Evolutionary conservation across 805 yeast species (phyloP), one percentile per base, ranked within the genome.

Genomic region (Candida ficus): DNA sequence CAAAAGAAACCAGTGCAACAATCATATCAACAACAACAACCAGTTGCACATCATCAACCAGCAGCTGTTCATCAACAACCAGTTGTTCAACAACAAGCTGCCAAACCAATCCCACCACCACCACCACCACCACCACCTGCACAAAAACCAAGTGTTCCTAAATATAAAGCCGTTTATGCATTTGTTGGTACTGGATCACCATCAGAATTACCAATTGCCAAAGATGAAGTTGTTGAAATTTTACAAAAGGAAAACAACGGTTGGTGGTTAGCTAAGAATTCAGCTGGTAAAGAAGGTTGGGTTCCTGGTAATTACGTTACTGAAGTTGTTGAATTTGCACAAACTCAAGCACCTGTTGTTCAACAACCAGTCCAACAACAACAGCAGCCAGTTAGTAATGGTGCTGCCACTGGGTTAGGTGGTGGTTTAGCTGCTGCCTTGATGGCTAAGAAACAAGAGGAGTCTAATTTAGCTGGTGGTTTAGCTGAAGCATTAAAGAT

Each of bases 221-320:
- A 83, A 53, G 96, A 85, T 44, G 84, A 85, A 33, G 67, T 87
- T 35, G 79, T 91, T 28, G 78, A 78, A 46, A 77, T 93, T 26
- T 66, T 80, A 3, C 81, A 75, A 55, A 78, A 83, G 48, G 86
- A 83, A 42, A 79, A 81, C 34, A 90, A 86, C 46, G 96, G 96
- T 14, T 93, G 99, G 99, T 91, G 95, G 53, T 70, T 93, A 43
- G 97, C 89, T 9, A 93, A 85, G 30, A 57, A 81, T 1, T 21
- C 28, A 4, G 9, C 16, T 11, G 40, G 40, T 18, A 75, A 68
- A 42, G 93, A 89, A 60, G 99, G 99, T 5, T 93, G 99, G 99
- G 91, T 93, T 11, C 99, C 99, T 12, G 83, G 93, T 18, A 85
- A 90, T n/a, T 93, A 90, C 58, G 78, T 91, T 55, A 78, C 70